A percentile compares a stretch with the other conserved stretches of the same genome.
Conservation (phyloP, 2,329 filamentous ascomycete genomes). For the Trichophyton equinum region DNA sequence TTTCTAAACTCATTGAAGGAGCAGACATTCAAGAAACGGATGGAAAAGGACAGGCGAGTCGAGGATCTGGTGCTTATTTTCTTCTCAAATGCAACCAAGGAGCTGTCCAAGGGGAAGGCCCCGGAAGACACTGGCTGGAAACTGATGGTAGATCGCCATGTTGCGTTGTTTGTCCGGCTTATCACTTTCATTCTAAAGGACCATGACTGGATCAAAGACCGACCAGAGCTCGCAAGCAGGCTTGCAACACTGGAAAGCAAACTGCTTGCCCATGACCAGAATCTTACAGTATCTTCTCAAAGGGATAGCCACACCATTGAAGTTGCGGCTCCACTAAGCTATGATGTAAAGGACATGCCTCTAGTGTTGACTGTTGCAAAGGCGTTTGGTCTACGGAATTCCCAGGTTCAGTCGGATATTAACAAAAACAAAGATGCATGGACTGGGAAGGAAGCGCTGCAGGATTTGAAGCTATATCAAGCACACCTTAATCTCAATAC, state of each 20-base stretch:
- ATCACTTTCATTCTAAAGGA: conserved; percentile 68
- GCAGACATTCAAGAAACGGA: conserved; percentile 70
- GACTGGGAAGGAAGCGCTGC: conserved; percentile 83
- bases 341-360: conserved; percentile 95
- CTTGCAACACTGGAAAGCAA: conserved; percentile 81
- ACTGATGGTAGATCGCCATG: conserved; percentile 80
- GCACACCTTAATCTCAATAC: conserved; percentile 72
- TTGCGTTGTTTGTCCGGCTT: conserved; percentile 85
- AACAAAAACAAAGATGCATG: conserved; percentile 66
- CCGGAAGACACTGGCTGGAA: conserved; percentile 82
- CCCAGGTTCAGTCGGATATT: conserved; percentile 76
- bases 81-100: conserved; percentile 87
- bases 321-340: conserved; percentile 67
- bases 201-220: conserved; percentile 72
- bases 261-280: conserved; percentile 83
- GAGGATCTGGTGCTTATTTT: conserved; percentile 93
- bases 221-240: conserved; percentile 68
- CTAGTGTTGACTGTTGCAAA: conserved; percentile 76
- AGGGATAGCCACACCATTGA: conserved; percentile 59
- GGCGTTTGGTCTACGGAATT: conserved; percentile 69
- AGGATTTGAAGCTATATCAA: conserved; percentile 88
- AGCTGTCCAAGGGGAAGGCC: conserved; percentile 64
- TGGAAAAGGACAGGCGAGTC: conserved; percentile 86
- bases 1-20: conserved; percentile 92
- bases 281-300: conserved; percentile 53